These are phyloP conservation scores for Russula dissimulans DNA, from an alignment of 768 basidiomycete genomes.

Conservation along the genomic window DNA sequence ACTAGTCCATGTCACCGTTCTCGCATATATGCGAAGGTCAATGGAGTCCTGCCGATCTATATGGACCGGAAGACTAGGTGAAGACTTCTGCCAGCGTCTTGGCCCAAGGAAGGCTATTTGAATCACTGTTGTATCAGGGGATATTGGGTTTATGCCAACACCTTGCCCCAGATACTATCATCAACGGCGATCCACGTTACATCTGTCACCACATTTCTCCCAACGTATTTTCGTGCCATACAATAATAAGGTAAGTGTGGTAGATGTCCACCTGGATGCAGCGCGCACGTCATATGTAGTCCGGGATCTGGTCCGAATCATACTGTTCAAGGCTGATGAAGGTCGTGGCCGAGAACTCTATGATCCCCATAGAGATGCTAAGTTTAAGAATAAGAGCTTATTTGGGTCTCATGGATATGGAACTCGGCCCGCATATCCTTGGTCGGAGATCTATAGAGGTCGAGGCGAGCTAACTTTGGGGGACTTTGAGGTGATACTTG, in stretches of 20 bases:
- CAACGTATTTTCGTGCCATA: too few relatives aligned
- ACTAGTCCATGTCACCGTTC: too few relatives aligned
- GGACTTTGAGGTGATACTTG: not conserved
- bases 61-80: not conserved
- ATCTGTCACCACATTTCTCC: too few relatives aligned
- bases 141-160: not conserved
- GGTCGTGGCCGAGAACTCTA: not conserved
- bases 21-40: too few relatives aligned
- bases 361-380: not conserved
- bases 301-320: not conserved
- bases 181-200: too few relatives aligned
- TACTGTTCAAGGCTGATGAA: not conserved
- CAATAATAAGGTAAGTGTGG: too few relatives aligned
- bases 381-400: not conserved
- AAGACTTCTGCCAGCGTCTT: not conserved
- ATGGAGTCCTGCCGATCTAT: too few relatives aligned
- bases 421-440: slow-evolving; percentile 2
- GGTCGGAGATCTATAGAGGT: not conserved
- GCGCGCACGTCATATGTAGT: too few relatives aligned
- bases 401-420: not conserved
- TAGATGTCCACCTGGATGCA: too few relatives aligned
- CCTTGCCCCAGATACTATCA: too few relatives aligned
- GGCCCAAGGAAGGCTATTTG: not conserved
- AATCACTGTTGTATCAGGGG: not conserved
- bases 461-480: not conserved